A percentile compares a stretch with the other conserved stretches of the same genome.
phyloP scores from a whole-genome alignment of 192 early-diverging fungal genomes.

The Rhizophagus sp. region DNA sequence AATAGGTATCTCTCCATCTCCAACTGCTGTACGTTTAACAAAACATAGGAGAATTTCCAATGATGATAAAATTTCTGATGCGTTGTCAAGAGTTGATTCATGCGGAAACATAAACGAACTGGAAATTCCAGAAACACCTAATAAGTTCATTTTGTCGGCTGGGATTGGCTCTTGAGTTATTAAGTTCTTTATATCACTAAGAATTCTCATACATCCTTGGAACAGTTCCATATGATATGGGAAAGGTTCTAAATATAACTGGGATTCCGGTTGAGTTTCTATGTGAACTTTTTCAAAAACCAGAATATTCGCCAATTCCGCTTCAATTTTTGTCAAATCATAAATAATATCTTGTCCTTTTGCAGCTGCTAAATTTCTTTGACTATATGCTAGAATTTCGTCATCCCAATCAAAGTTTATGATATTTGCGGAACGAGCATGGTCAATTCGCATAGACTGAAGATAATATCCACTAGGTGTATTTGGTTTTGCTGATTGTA shows the following conservation, averaged over 20 bases:
- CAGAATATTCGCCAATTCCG: conserved; percentile 11
- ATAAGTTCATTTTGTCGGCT: background rate
- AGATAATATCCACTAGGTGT: conserved; percentile 16
- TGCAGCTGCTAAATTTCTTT: conserved; percentile 11
- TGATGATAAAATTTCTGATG: conserved; percentile 18
- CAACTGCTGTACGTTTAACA: conserved; percentile 24
- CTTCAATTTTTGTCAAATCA: conserved; percentile 27
- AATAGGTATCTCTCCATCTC: conserved; percentile 17
- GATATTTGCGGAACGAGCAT: background rate
- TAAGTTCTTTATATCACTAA: conserved; percentile 16
- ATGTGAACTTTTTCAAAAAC: conserved; percentile 33
- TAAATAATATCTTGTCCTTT: conserved; percentile 12
- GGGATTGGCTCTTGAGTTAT: conserved; percentile 29
- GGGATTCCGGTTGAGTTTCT: background rate
- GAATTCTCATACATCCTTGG: conserved; percentile 20
- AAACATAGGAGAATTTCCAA: conserved; percentile 34
- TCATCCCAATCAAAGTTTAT: conserved; percentile 26
- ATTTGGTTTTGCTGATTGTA: background rate
- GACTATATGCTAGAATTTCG: conserved; percentile 19
- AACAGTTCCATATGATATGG: conserved; percentile 34
- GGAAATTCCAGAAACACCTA: background rate
- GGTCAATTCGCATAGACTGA: conserved; percentile 10
- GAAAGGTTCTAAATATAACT: conserved; percentile 25
- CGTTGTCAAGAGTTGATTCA: background rate
- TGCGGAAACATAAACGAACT: background rate